Conservation (phyloP, 2,329 filamentous ascomycete species). For the Exophiala spinifera region DNA sequence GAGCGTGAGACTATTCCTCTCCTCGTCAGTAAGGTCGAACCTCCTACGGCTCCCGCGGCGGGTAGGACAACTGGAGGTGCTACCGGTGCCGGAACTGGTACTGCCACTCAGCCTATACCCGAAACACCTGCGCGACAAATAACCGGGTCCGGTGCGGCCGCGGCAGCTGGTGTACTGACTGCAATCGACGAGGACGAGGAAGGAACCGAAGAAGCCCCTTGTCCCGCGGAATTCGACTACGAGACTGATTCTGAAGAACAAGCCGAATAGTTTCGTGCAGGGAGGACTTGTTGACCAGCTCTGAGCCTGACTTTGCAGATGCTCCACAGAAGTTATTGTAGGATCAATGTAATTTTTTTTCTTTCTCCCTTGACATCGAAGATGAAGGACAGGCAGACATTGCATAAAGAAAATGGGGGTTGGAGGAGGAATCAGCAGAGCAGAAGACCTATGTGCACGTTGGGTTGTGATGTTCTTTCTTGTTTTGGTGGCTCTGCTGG, state of each 20-base stretch:
- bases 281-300: too few relatives aligned
- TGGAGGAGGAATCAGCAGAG: too few relatives aligned
- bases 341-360: too few relatives aligned
- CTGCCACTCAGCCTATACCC: constrained; percentile 27
- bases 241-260: constrained; percentile 37
- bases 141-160: constrained; percentile 58
- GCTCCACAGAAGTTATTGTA: too few relatives aligned
- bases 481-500: too few relatives aligned
- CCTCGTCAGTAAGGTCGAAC: constrained; percentile 73
- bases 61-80: constrained; percentile 12
- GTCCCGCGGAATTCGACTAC: constrained; percentile 48
- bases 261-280: neutral
- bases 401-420: too few relatives aligned
- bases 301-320: too few relatives aligned
- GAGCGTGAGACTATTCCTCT: constrained; percentile 80
- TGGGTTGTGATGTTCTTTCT: too few relatives aligned
- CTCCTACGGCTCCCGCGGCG: constrained; percentile 30
- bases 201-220: constrained; percentile 46
- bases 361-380: too few relatives aligned
- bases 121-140: constrained; percentile 30
- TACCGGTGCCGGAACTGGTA: constrained; percentile 16
- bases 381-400: too few relatives aligned
- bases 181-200: constrained; percentile 72
- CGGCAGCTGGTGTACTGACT: constrained; percentile 76
- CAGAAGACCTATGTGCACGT: too few relatives aligned